Percentiles rank a stretch among this genome's conserved stretches.
Evolutionary conservation across 2,329 filamentous ascomycete species (phyloP).

Genomic region (Trichophyton simii): DNA sequence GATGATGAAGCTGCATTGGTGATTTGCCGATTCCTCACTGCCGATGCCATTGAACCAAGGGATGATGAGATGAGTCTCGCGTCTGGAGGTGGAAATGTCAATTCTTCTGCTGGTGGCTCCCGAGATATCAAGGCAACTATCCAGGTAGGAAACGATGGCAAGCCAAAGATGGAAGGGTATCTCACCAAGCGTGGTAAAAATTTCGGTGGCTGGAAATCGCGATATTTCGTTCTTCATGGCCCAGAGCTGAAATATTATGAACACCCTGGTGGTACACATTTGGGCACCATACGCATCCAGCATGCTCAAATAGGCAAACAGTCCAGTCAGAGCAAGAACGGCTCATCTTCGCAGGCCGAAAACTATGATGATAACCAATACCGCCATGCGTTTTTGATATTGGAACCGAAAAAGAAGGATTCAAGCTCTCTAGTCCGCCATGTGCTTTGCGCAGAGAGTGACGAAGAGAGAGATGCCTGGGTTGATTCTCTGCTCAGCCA

Average conservation of each 20-base stretch:
- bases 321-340: constrained; percentile 41
- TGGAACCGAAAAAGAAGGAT: constrained; percentile 95
- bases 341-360: constrained; percentile 45
- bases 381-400: constrained; percentile 84
- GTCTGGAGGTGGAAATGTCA: constrained; percentile 24
- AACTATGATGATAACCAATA: constrained; percentile 89
- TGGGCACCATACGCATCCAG: constrained; percentile 85
- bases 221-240: constrained; percentile 57
- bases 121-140: constrained; percentile 19
- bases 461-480: constrained; percentile 84
- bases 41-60: constrained; percentile 45
- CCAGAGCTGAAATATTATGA: constrained; percentile 81
- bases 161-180: constrained; percentile 71
- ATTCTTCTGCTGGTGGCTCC: background rate
- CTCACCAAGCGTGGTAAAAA: constrained; percentile 96
- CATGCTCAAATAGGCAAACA: constrained; percentile 92
- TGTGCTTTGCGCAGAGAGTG: constrained; percentile 89
- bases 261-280: constrained; percentile 72
- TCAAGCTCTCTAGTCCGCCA: constrained; percentile 78
- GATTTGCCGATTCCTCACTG: constrained; percentile 75
- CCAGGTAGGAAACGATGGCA: constrained; percentile 46
- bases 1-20: constrained; percentile 64
- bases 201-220: constrained; percentile 95
- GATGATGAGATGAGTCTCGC: constrained; percentile 43
- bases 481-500: constrained; percentile 81